Base-by-base conservation (phyloP, 2,329 filamentous ascomycete species). In the Drechslerella stenobrocha region DNA sequence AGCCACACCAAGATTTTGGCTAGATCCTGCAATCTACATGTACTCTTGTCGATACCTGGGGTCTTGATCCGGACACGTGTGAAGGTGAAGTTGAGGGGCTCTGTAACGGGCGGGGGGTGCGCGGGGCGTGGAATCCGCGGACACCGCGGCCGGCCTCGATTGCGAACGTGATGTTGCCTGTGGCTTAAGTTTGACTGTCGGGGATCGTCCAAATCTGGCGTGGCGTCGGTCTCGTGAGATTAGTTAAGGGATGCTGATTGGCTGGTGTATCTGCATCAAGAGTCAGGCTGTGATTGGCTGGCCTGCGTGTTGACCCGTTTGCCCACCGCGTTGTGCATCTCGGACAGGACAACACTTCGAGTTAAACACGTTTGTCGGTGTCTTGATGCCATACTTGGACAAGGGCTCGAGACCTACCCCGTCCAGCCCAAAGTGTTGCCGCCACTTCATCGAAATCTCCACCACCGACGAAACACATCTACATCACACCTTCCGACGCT, bases 361-460 rank as follows among this genome's bases (percentile, higher is more conserved):
- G n/a, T n/a, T n/a, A n/a, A n/a, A n/a, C n/a, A 1, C 32, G 61
- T 67, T 59, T 60, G 63, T 18, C 34, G 6, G 1, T 26, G 1
- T 11, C 0, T 4, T 11, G 42, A 22, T 67, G 8, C 63, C 37
- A 0, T 3, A 53, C 60, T 44, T 0, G 50, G 55, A 56, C 46
- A 26, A 67, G 63, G 63, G 63, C 63, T 67, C 35, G n/a, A 66
- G 28, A 67, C 63, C 63, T 67, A 67, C 45, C 40, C 35, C 18
- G 18, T 6, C 4, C 23, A 26, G n/a, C n/a, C n/a, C n/a, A n/a
- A n/a, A n/a, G 34, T 46, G 40, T 60, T 44, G 18, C 32, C 32
- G 50, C 45, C 42, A 50, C 50, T 35, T 44, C 63, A 67, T 50
- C 51, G 53, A 67, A 67, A 67, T 59, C 50, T 60, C 37, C 42